A percentile compares a stretch with the other conserved stretches of the same genome.
Evolutionary conservation across 805 yeast species (phyloP).

Genomic region (Hanseniaspora jakobsenii): DNA sequence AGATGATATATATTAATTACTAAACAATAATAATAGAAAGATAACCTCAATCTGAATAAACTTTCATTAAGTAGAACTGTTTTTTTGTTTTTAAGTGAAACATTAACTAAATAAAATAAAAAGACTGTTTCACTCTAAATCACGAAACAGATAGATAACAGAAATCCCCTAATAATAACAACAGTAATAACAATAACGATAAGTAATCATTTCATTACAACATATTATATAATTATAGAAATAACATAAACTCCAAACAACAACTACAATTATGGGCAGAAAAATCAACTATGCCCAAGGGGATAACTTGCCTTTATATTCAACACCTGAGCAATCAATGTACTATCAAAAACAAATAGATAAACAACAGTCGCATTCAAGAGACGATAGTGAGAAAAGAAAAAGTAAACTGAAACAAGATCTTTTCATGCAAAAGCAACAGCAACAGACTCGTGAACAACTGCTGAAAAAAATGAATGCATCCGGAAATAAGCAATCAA

Average conservation of each 20-base stretch:
- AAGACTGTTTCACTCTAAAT: too few relatives aligned
- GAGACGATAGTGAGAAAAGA: conserved; percentile 21
- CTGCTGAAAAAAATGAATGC: conserved; percentile 3
- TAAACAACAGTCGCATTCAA: neutral
- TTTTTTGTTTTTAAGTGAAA: too few relatives aligned
- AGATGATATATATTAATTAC: too few relatives aligned
- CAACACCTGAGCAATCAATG: conserved; percentile 30
- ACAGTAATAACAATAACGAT: too few relatives aligned
- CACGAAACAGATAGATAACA: too few relatives aligned
- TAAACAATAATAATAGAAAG: too few relatives aligned
- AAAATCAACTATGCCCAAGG: conserved; percentile 28
- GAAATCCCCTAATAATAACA: too few relatives aligned
- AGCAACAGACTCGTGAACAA: conserved; percentile 17
- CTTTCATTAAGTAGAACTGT: too few relatives aligned
- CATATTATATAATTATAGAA: neutral
- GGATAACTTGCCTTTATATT: conserved; percentile 27
- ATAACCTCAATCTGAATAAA: too few relatives aligned
- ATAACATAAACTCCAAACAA: neutral
- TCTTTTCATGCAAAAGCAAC: conserved; percentile 16
- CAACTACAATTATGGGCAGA: conserved; percentile 22
- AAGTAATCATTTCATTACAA: too few relatives aligned
- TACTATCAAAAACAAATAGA: conserved; percentile 21
- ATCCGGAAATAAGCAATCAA: too few relatives aligned
- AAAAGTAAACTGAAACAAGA: conserved; percentile 22
- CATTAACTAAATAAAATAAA: too few relatives aligned